These are phyloP conservation scores for Ganoderma boninense DNA, from an alignment of 1,284 basidiomycete species.

Conservation along the genomic window DNA sequence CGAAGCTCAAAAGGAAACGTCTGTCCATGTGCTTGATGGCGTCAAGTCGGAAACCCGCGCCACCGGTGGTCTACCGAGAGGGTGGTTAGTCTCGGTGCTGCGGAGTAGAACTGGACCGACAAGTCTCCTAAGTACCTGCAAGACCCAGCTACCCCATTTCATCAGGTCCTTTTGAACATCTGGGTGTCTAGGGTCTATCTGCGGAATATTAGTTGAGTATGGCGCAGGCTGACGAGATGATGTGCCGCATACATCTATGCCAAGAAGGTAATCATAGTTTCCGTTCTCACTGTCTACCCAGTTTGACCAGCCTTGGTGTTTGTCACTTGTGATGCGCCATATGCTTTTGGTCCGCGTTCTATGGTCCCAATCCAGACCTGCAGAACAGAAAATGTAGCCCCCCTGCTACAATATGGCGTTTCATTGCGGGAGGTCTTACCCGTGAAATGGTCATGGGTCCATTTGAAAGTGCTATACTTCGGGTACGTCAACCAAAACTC, in stretches of 20 bases:
- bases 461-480: constrained; percentile 75
- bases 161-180: constrained; percentile 75
- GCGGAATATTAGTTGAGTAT: constrained; percentile 1
- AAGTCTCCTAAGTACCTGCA: constrained; percentile 51
- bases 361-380: constrained; percentile 90
- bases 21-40: constrained; percentile 88
- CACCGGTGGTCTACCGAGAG: constrained; percentile 72
- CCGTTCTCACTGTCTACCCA: constrained; percentile 75
- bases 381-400: neutral
- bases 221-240: neutral
- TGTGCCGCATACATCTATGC: constrained; percentile 62
- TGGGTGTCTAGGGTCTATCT: constrained; percentile 90
- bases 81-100: constrained; percentile 1
- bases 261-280: constrained; percentile 85
- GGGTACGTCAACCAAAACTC: constrained; percentile 4
- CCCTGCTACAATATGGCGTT: neutral
- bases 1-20: constrained; percentile 71
- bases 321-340: constrained; percentile 64
- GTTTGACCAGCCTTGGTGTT: constrained; percentile 75
- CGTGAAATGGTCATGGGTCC: constrained; percentile 78
- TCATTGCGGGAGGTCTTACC: constrained; percentile 51
- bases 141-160: constrained; percentile 76
- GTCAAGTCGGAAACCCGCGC: constrained; percentile 86
- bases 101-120: constrained; percentile 2
- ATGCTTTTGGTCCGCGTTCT: constrained; percentile 68